These are phyloP conservation scores for Aureobasidium uvarum DNA, from an alignment of 2,329 filamentous ascomycete species.

Conservation along the genomic window DNA sequence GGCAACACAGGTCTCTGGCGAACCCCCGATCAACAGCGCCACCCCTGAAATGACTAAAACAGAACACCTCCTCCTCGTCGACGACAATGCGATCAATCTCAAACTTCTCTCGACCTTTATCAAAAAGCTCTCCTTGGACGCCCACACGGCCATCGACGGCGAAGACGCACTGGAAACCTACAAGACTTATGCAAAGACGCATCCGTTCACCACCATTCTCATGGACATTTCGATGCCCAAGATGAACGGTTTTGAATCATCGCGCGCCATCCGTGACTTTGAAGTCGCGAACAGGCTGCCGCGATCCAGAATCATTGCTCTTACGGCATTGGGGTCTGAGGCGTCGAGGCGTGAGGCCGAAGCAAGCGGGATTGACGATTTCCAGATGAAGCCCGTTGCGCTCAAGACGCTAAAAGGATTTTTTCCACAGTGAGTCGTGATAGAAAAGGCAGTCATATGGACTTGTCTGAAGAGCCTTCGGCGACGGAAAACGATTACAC, in stretches of 20 bases:
- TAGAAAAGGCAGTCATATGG: too few relatives aligned
- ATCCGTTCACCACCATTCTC: constrained; percentile 22
- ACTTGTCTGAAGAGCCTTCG: too few relatives aligned
- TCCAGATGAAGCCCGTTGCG: constrained; percentile 34
- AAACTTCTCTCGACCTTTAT: background rate
- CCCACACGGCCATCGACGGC: background rate
- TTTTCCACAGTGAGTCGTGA: background rate
- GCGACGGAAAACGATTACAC: too few relatives aligned
- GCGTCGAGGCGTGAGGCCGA: constrained; percentile 33
- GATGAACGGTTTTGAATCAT: constrained; percentile 36
- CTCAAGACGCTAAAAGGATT: constrained; percentile 36
- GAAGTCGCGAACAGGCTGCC: constrained; percentile 29
- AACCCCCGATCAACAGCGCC: too few relatives aligned
- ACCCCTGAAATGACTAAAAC: too few relatives aligned
- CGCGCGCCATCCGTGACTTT: constrained; percentile 35
- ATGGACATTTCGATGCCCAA: constrained; percentile 28
- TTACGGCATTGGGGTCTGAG: constrained; percentile 31
- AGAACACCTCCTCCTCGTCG: constrained; percentile 12
- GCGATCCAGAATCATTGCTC: constrained; percentile 31
- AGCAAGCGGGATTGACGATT: constrained; percentile 36
- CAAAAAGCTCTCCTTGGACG: background rate
- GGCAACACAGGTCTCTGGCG: too few relatives aligned
- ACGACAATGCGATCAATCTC: constrained; percentile 23
- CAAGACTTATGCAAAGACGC: background rate
- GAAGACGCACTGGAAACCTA: background rate